Base-by-base conservation (phyloP, 1,284 basidiomycete species). In the Ceratobasidium sp. region DNA sequence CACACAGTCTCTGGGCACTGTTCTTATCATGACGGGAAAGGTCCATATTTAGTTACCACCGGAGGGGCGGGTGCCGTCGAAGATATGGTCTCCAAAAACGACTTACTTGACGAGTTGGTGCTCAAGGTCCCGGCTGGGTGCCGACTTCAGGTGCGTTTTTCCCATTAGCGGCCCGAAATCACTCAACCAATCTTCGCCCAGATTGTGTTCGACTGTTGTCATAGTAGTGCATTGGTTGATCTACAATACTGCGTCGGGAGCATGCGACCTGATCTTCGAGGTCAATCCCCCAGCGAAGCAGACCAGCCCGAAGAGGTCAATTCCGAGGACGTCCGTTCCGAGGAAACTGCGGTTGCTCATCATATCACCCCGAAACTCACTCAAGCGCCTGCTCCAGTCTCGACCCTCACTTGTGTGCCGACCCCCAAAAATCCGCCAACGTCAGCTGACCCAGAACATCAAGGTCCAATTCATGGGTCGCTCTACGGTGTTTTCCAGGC, bases 231-330 rank as follows among this genome's bases (percentile, higher is more conserved):
- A 29, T 14, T 73, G 34, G 27, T 73, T 48, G 49, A 63, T 16
- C 48, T 73, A 8, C 58, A 51, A 27, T 73, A 73, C 31, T 73
- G 71, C 31, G 39, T 73, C 19, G 71, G 71, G 27, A 59, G 48
- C 16, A 73, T 73, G 71, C n/a, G 51, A 9, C 51, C 49, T 34
- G 29, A 48, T 16, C 8, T 7, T 11, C 7, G 37, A 49, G 31
- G 9, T 5, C 14, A 41, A 48, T 22, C 41, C 11, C 13, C 53
- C 29, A 59, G 11, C 59, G 59, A 41, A 8, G 13, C n/a, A 9
- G n/a, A 24, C 39, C 5, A n/a, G 7, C 22, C 53, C 29, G n/a
- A 51, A 51, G 48, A 51, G 43, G 22, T 19, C 48, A n/a, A 22
- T 19, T 24, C 48, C 22, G n/a, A 24, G 22, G n/a, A 24, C 22